Evolutionary conservation across 768 basidiomycete genomes (phyloP).

Genomic region (Podaxis rugospora): DNA sequence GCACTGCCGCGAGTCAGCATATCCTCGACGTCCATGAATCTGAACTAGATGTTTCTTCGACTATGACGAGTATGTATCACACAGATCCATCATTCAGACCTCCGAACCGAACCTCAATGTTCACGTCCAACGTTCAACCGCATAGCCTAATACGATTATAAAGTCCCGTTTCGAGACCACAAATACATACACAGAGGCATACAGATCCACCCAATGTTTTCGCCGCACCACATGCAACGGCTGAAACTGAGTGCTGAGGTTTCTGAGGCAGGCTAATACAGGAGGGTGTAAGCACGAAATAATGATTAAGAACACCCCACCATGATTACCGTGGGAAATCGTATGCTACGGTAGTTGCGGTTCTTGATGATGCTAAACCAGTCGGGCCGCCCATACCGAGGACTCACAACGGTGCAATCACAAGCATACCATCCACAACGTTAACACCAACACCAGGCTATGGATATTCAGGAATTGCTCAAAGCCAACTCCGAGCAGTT

Average conservation of each 20-base stretch:
- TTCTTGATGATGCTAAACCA: not conserved
- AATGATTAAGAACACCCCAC: not conserved
- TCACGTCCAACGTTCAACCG: not conserved
- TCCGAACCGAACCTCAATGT: not conserved
- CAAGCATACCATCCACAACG: slow-evolving; percentile 1
- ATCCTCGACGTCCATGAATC: not conserved
- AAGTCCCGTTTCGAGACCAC: not conserved
- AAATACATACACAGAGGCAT: not conserved
- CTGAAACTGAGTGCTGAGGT: not conserved
- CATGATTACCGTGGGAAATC: slow-evolving; percentile 10
- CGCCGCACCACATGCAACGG: not conserved
- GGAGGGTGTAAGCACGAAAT: not conserved
- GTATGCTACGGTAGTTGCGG: not conserved
- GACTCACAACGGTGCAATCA: not conserved
- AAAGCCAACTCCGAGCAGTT: slow-evolving; percentile 43
- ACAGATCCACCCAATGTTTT: not conserved
- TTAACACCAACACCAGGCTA: slow-evolving; percentile 9
- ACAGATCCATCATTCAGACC: not conserved
- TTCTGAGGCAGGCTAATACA: not conserved
- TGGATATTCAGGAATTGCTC: slow-evolving; percentile 38
- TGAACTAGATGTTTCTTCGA: not conserved
- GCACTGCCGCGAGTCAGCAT: not conserved
- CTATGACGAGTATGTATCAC: not conserved
- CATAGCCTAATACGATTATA: not conserved
- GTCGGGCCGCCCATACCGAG: slow-evolving; percentile 9